phyloP scores from a whole-genome alignment of 495 filamentous ascomycete genomes.

The Lepraria neglecta region DNA sequence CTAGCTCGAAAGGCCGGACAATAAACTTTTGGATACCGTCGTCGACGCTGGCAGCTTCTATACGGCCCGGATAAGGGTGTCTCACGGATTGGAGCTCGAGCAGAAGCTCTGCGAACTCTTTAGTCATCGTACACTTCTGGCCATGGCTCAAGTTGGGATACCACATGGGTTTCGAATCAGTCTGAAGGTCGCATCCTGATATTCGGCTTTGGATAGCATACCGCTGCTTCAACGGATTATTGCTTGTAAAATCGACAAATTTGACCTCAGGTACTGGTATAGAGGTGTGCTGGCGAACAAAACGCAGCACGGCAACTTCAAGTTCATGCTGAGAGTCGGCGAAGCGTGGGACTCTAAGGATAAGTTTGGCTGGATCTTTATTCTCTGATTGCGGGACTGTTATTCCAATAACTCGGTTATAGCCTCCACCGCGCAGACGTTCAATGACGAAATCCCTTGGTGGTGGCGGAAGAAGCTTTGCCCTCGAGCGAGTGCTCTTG shows the following conservation, averaged over 20 bases:
- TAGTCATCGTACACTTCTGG: background rate
- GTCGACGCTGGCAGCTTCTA: background rate
- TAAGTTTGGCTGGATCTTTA: background rate
- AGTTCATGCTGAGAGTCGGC: conserved; percentile 28
- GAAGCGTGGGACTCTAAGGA: conserved; percentile 7
- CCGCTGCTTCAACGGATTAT: background rate
- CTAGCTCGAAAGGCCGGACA: too few relatives aligned
- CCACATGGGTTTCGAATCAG: background rate
- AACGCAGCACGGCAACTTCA: conserved; percentile 46
- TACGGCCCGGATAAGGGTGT: background rate
- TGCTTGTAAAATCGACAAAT: conserved; percentile 37
- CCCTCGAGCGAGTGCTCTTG: background rate
- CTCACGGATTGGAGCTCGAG: background rate
- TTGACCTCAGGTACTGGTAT: conserved; percentile 45
- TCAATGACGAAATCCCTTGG: background rate
- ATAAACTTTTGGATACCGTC: too few relatives aligned
- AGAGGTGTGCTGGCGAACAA: conserved; percentile 36
- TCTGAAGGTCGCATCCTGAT: background rate
- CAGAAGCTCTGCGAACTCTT: background rate
- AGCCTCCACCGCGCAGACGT: conserved; percentile 1
- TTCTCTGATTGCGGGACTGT: background rate
- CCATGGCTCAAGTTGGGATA: conserved; percentile 7
- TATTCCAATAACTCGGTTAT: conserved; percentile 2
- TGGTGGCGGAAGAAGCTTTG: too few relatives aligned
- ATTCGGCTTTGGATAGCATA: conserved; percentile 5